Evolutionary conservation across 306 rosid species (phyloP).

Genomic region (Coriaria nepalensis): DNA sequence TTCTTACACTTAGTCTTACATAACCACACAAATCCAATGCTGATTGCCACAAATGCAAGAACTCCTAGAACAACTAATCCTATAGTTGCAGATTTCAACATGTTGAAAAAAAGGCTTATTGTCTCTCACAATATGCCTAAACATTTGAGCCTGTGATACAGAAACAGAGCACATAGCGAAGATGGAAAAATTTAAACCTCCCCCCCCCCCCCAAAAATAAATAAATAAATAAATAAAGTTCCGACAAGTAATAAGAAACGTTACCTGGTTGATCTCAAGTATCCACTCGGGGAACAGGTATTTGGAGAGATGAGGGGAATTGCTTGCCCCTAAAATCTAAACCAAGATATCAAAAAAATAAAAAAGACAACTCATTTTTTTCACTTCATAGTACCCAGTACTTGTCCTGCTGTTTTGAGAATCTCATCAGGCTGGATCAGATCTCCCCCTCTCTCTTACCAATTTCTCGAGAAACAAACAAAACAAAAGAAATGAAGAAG

Average conservation of each 20-base stretch:
- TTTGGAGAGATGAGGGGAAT: conserved; percentile 6
- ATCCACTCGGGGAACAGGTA: conserved; percentile 17
- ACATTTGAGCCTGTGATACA: conserved; percentile 18
- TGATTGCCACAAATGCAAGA: conserved; percentile 14
- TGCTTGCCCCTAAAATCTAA: conserved; percentile 13
- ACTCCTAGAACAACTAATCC: conserved; percentile 24
- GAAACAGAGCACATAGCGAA: not conserved
- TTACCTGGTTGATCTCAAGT: conserved; percentile 23
- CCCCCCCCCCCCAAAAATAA: not conserved
- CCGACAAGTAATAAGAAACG: conserved; percentile 19
- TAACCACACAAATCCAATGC: conserved; percentile 25
- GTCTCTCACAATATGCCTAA: conserved; percentile 7
- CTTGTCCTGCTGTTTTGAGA: conserved; percentile 15
- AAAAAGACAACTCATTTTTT: conserved; percentile 21
- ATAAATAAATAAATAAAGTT: not conserved
- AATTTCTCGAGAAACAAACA: conserved; percentile 12
- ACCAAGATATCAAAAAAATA: conserved; percentile 11
- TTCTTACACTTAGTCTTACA: conserved; percentile 18
- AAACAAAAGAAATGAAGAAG: not conserved
- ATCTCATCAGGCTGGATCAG: conserved; percentile 13
- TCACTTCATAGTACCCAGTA: conserved; percentile 17
- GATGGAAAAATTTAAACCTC: not conserved
- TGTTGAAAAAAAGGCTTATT: conserved; percentile 10
- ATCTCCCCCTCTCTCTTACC: conserved; percentile 12
- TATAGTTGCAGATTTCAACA: conserved; percentile 24